A percentile compares a stretch with the other conserved stretches of the same genome.
phyloP scores from a whole-genome alignment of 768 basidiomycete species.

The Podaxis rugospora region DNA sequence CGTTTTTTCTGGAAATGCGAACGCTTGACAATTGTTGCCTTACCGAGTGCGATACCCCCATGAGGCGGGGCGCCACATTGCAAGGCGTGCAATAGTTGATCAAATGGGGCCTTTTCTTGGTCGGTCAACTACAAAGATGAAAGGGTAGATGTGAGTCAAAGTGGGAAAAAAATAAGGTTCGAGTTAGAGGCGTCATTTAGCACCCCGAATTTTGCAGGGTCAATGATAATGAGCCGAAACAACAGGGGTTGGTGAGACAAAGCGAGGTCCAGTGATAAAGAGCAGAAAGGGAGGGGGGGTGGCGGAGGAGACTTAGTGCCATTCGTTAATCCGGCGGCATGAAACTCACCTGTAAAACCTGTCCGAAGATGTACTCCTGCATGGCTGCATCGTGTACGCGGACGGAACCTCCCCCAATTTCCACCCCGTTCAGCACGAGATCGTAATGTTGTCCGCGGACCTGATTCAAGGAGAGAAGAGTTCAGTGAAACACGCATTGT shows the following conservation, averaged over 20 bases:
- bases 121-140: conserved; percentile 54
- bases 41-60: conserved; percentile 91
- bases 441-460: conserved; percentile 96
- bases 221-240: neutral
- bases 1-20: conserved; percentile 7
- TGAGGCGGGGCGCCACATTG: conserved; percentile 92
- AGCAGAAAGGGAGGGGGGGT: neutral
- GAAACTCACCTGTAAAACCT: conserved; percentile 68
- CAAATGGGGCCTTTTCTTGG: conserved; percentile 70
- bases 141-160: conserved; percentile 8
- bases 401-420: conserved; percentile 93
- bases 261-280: neutral
- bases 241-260: neutral
- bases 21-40: conserved; percentile 16
- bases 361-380: conserved; percentile 77
- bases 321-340: neutral
- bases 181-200: neutral
- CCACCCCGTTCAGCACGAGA: conserved; percentile 88
- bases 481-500: conserved; percentile 2
- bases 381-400: conserved; percentile 84
- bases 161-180: conserved; percentile 9
- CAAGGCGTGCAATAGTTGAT: conserved; percentile 83
- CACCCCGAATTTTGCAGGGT: neutral
- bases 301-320: neutral
- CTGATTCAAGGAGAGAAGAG: conserved; percentile 29